These are phyloP conservation scores for Vaucheria bursata DNA, from an alignment of 352 stramenopile species.

Conservation along the genomic window DNA sequence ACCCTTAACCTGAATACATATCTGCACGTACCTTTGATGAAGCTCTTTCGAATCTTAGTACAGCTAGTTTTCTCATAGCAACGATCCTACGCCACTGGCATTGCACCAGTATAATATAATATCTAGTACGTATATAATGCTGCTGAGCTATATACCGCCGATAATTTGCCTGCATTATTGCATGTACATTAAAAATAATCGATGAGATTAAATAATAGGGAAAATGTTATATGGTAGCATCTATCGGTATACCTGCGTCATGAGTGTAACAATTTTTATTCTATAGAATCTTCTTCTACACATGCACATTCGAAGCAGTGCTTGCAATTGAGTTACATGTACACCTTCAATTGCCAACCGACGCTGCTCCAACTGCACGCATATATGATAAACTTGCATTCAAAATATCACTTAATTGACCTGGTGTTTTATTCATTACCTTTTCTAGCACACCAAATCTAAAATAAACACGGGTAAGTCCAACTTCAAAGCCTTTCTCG, in stretches of 20 bases:
- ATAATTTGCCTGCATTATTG: conserved; percentile 21
- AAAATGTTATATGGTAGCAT: no score
- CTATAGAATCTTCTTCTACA: no score
- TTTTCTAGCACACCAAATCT: conserved; percentile 28
- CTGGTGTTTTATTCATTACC: no score
- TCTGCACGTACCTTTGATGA: conserved; percentile 15
- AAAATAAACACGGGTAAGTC: conserved; percentile 41
- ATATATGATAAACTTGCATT: no score
- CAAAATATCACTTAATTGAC: no score
- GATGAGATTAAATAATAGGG: no score
- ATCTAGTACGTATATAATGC: conserved; percentile 3
- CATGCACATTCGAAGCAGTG: conserved; percentile 20
- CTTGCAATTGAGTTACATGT: conserved; percentile 22
- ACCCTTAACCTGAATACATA: no score
- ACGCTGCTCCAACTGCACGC: conserved; percentile 15
- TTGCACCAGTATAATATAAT: conserved; percentile 6
- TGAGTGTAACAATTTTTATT: no score
- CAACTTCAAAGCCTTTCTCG: conserved; percentile 35
- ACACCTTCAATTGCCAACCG: conserved; percentile 14
- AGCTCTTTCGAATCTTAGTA: conserved; percentile 14
- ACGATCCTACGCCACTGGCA: conserved; percentile 20
- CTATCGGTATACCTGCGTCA: no score
- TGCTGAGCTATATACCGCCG: conserved; percentile 13
- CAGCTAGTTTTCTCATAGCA: conserved; percentile 14
- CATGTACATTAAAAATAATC: no score